Evolutionary conservation across 176 grass and related monocot species (phyloP), one percentile per base, ranked within the genome.

Genomic region (Calamus simplicifolius): DNA sequence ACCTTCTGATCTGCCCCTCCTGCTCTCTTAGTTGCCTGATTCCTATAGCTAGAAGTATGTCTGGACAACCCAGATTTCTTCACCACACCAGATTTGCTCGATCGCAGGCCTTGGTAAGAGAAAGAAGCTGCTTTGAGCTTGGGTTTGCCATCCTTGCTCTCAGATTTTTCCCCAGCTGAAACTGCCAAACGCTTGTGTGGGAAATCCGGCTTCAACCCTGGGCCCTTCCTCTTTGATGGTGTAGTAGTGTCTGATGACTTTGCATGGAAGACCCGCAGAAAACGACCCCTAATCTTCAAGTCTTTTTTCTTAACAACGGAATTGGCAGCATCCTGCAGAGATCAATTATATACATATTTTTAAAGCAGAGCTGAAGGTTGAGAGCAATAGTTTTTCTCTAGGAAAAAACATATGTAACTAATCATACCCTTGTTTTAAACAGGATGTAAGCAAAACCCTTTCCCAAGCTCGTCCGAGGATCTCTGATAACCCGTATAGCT

Each of bases 391-490:
- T 43, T 43, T 43, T 43, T 43, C 35, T 10, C 6, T 43, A 8
- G 6, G 35, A 48, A 50, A 64, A 19, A 75, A 25, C 30, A 43
- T 23, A 59, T 27, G 49, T 13, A 53, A 57, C 65, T 50, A 51
- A 73, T 55, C 66, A 61, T 92, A 98, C 93, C 93, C 84, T 90
- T 75, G 87, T 89, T 69, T 92, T 98, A 74, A 98, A 92, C 62
- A 98, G 70, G 62, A 92, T 73, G 81, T 98, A 98, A 13, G 84
- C 93, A 1, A 98, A 85, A 27, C 87, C 93, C 82, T 92, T 98
- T 67, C 93, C 93, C 59, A 89, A 29, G 76, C 87, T 92, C 60
- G 84, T 73, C 15, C 54, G 51, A 71, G 87, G 68, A 85, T 98
- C 93, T 72, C 87, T 88, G 43, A 98, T 10, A 67, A 98, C 88